Conservation (phyloP, 179 eudicot species). For the Amaranthus tricolor region DNA sequence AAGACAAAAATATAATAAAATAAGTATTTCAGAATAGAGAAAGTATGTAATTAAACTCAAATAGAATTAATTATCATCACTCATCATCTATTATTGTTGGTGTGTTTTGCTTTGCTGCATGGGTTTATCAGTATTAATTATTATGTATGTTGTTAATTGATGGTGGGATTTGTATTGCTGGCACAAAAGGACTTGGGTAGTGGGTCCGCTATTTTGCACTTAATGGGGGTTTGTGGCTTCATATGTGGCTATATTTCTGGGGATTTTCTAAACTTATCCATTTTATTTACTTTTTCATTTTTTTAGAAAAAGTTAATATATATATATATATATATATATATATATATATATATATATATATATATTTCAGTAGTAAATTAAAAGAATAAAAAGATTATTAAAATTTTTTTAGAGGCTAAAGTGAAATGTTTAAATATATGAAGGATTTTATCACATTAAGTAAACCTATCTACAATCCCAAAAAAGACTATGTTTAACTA, state of each 20-base stretch:
- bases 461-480: too few relatives aligned
- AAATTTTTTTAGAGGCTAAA: too few relatives aligned
- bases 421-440: too few relatives aligned
- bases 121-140: not conserved
- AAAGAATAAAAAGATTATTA: too few relatives aligned
- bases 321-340: not conserved
- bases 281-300: conserved; percentile 1
- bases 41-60: too few relatives aligned
- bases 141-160: not conserved
- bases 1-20: too few relatives aligned
- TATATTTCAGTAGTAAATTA: not conserved
- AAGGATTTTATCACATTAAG: too few relatives aligned
- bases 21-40: too few relatives aligned
- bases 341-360: not conserved
- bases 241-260: conserved; percentile 17
- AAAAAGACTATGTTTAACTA: too few relatives aligned
- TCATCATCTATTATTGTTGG: not conserved
- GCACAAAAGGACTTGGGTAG: too few relatives aligned
- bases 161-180: conserved; percentile 2
- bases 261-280: not conserved
- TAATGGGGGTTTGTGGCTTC: conserved; percentile 13
- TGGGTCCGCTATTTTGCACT: conserved; percentile 11
- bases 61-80: not conserved
- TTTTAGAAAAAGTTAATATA: not conserved
- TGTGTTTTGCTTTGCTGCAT: not conserved